These are phyloP conservation scores for Meripilus lineatus DNA, from an alignment of 1,284 basidiomycete genomes.

Conservation along the genomic window DNA sequence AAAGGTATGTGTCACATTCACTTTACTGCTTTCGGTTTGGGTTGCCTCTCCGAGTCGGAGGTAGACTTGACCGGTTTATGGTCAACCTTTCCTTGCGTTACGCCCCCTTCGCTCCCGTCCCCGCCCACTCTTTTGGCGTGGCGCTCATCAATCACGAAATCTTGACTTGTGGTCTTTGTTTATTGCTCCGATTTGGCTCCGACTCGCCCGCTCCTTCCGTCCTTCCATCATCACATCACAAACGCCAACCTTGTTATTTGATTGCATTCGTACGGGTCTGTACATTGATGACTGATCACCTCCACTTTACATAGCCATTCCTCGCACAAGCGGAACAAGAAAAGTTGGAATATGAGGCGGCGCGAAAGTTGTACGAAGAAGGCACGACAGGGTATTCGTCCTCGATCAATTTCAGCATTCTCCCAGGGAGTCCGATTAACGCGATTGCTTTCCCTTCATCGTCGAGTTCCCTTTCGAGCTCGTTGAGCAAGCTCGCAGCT, in stretches of 20 bases:
- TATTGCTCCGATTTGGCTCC: too few species aligned
- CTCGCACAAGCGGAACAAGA: conserved; percentile 87
- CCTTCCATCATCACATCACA: background rate
- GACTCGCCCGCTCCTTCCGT: background rate
- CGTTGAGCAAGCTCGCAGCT: conserved; percentile 10
- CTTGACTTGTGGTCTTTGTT: too few species aligned
- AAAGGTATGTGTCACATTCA: conserved; percentile 50
- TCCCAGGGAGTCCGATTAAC: conserved; percentile 53
- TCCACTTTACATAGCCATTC: conserved; percentile 59
- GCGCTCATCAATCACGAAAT: too few species aligned
- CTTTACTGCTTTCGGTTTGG: conserved; percentile 3
- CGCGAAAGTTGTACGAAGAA: conserved; percentile 78
- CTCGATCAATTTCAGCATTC: conserved; percentile 75
- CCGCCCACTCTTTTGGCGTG: too few species aligned
- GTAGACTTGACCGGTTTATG: too few species aligned
- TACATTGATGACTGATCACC: conserved; percentile 11
- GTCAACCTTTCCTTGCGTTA: too few species aligned
- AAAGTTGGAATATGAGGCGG: conserved; percentile 87
- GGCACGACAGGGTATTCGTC: conserved; percentile 65
- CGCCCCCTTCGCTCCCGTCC: too few species aligned
- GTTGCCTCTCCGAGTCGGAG: background rate
- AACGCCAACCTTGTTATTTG: background rate
- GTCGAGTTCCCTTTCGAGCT: background rate
- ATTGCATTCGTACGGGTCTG: conserved; percentile 1
- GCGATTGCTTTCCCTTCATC: conserved; percentile 35